A percentile compares a stretch with the other conserved stretches of the same genome.
Evolutionary conservation across 257 asterid species (phyloP).

Genomic region (Catharanthus roseus): DNA sequence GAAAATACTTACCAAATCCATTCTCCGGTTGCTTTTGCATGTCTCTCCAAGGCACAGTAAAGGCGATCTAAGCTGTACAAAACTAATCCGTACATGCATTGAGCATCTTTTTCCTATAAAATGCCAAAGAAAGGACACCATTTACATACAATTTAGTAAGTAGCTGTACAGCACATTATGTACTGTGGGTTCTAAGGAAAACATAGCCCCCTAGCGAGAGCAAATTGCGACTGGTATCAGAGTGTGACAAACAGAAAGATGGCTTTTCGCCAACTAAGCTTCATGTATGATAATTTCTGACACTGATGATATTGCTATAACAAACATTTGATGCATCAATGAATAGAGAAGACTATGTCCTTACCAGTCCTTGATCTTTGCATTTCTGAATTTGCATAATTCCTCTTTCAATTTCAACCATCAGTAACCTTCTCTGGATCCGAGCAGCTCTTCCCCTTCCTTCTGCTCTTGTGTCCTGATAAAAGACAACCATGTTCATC

Average conservation of each 20-base stretch:
- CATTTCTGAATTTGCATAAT: conserved; percentile 58
- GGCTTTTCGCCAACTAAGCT: neutral
- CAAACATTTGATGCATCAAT: conserved; percentile 6
- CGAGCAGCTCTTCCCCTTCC: conserved; percentile 98
- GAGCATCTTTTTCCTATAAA: conserved; percentile 75
- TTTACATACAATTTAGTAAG: neutral
- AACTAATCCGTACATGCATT: conserved; percentile 72
- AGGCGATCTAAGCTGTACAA: conserved; percentile 80
- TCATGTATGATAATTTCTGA: neutral
- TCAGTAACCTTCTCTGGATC: conserved; percentile 74
- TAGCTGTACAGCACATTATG: neutral
- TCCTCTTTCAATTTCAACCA: conserved; percentile 82
- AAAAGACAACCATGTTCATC: conserved; percentile 21
- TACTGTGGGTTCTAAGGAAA: neutral
- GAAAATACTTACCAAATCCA: conserved; percentile 65
- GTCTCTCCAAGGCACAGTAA: conserved; percentile 68
- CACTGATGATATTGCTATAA: neutral
- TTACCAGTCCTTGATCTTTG: conserved; percentile 71
- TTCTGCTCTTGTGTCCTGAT: conserved; percentile 91
- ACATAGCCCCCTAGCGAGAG: neutral
- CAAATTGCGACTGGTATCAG: neutral
- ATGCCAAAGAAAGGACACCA: neutral
- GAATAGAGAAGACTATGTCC: conserved; percentile 8
- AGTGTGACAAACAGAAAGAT: neutral
- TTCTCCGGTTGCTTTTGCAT: conserved; percentile 86